Percentiles rank a stretch among this genome's conserved stretches.
Conservation (phyloP, 2,329 filamentous ascomycete genomes). For the Geosmithia putterillii region DNA sequence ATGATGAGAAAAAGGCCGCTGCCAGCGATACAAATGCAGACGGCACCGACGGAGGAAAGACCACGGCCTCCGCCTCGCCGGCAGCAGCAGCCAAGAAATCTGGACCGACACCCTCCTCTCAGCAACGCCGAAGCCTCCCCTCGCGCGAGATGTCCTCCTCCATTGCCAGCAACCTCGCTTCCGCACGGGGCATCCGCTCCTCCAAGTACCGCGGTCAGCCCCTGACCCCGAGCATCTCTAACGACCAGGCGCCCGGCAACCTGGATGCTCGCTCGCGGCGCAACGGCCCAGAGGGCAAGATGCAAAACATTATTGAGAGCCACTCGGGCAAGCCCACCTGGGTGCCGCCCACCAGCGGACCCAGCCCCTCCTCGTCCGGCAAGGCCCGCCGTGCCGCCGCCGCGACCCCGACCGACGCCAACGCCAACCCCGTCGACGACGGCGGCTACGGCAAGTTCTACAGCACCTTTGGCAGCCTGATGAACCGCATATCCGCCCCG, state of each 20-base stretch:
- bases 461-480: conserved; percentile 76
- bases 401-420: conserved; percentile 7
- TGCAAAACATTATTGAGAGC: conserved; percentile 43
- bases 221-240: conserved; percentile 59
- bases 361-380: conserved; percentile 1
- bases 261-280: conserved; percentile 44
- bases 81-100: neutral
- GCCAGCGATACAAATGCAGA: no score
- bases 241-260: conserved; percentile 60
- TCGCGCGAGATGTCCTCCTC: conserved; percentile 65
- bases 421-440: conserved; percentile 31
- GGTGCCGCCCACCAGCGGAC: conserved; percentile 32
- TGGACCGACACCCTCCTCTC: conserved; percentile 5
- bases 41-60: neutral
- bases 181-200: conserved; percentile 65
- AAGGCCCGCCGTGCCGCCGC: neutral
- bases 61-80: neutral
- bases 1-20: neutral
- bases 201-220: conserved; percentile 50
- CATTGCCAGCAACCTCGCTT: conserved; percentile 79
- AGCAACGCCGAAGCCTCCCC: conserved; percentile 26
- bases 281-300: conserved; percentile 36
- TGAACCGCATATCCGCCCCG: conserved; percentile 80
- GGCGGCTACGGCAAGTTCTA: conserved; percentile 88
- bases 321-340: conserved; percentile 39